phyloP scores from a whole-genome alignment of 176 grass and related monocot genomes.

The Chloris gayana region DNA sequence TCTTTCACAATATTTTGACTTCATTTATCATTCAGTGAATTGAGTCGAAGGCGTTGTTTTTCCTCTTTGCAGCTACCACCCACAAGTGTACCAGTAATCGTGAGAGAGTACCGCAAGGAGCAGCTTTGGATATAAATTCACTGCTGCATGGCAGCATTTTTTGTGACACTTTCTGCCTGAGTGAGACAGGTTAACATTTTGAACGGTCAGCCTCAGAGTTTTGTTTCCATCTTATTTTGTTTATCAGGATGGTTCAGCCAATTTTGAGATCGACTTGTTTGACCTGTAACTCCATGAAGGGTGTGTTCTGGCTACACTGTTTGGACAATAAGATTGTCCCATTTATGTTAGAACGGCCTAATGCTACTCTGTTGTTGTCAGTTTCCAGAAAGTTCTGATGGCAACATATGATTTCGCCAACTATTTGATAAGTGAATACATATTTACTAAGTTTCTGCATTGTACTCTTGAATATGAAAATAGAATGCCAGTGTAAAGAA shows the following conservation, averaged over 20 bases:
- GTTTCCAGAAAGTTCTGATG: background rate
- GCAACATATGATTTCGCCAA: background rate
- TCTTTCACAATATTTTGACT: background rate
- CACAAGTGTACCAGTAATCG: conserved; percentile 79
- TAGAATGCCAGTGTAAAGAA: no score
- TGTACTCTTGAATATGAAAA: no score
- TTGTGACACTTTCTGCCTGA: conserved; percentile 29
- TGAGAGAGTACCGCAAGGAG: conserved; percentile 71
- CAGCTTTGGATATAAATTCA: conserved; percentile 69
- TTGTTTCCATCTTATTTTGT: conserved; percentile 28
- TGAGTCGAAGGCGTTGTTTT: conserved; percentile 6
- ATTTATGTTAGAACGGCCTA: background rate
- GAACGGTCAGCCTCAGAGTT: background rate
- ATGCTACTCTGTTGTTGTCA: background rate
- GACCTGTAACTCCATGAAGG: conserved; percentile 32
- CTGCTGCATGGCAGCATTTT: conserved; percentile 37
- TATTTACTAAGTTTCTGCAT: no score
- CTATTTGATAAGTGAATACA: background rate
- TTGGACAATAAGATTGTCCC: background rate
- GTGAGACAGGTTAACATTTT: conserved; percentile 26
- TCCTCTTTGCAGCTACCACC: conserved; percentile 62
- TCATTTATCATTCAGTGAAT: background rate
- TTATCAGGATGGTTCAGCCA: conserved; percentile 24
- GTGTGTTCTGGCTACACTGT: background rate
- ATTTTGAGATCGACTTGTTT: conserved; percentile 35